Percentiles rank a stretch among this genome's conserved stretches.
phyloP scores from a whole-genome alignment of 2,329 filamentous ascomycete species.

The Xylaria polymorpha region DNA sequence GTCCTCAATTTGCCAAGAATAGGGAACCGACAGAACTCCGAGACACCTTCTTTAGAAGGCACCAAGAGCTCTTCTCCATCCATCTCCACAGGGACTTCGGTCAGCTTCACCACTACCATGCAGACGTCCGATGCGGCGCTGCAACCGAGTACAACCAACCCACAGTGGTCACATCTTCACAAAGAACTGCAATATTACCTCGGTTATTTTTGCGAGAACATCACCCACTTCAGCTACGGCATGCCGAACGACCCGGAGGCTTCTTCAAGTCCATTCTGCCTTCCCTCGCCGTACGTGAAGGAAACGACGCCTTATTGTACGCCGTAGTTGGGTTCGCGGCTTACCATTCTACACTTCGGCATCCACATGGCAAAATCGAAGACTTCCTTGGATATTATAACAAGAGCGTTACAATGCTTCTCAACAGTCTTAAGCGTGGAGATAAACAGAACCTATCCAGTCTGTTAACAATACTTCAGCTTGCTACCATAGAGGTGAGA shows the following conservation, averaged over 20 bases:
- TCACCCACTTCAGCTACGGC: slow-evolving; percentile 86
- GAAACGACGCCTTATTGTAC: slow-evolving; percentile 83
- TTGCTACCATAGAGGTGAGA: slow-evolving; percentile 90
- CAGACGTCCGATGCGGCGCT: slow-evolving; percentile 49
- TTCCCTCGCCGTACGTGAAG: slow-evolving; percentile 71
- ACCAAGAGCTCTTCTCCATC: slow-evolving; percentile 66
- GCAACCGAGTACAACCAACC: slow-evolving; percentile 46
- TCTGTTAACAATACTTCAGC: slow-evolving; percentile 86
- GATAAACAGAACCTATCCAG: slow-evolving; percentile 79
- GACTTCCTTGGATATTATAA: slow-evolving; percentile 93
- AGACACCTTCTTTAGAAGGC: slow-evolving; percentile 64
- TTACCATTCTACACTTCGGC: slow-evolving; percentile 81
- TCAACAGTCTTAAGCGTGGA: slow-evolving; percentile 75
- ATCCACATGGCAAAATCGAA: slow-evolving; percentile 77
- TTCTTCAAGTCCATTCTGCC: slow-evolving; percentile 81
- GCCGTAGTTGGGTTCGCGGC: slow-evolving; percentile 89
- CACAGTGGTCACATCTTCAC: slow-evolving; percentile 69
- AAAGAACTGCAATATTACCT: slow-evolving; percentile 82
- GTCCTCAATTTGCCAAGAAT: slow-evolving; percentile 52
- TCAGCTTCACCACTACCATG: slow-evolving; percentile 51
- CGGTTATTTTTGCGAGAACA: slow-evolving; percentile 79
- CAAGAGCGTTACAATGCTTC: slow-evolving; percentile 81
- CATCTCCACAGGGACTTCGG: slow-evolving; percentile 58
- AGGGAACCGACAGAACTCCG: slow-evolving; percentile 60
- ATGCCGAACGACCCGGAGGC: slow-evolving; percentile 75